phyloP scores from a whole-genome alignment of 495 filamentous ascomycete species.

The Trypethelium eluteriae region DNA sequence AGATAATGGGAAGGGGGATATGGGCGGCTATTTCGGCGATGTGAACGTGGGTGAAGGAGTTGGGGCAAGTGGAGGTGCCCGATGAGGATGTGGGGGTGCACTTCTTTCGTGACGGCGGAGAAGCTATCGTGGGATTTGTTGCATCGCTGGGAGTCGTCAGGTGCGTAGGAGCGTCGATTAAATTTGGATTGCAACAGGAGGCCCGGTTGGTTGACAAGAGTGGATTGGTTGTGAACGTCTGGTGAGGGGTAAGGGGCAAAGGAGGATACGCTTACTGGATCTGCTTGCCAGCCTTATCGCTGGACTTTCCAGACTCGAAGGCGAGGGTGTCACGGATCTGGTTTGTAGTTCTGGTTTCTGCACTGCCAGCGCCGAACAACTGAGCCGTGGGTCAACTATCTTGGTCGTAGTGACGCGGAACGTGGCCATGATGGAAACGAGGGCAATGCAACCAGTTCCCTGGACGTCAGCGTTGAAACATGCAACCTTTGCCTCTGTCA shows the following conservation, averaged over 20 bases:
- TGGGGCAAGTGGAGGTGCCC: constrained; percentile 74
- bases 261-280: constrained; percentile 54
- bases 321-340: constrained; percentile 73
- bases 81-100: constrained; percentile 75
- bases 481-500: constrained; percentile 39
- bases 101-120: constrained; percentile 56
- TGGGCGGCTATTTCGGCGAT: constrained; percentile 74
- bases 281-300: constrained; percentile 68
- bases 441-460: constrained; percentile 71
- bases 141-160: constrained; percentile 57
- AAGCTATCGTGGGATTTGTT: constrained; percentile 50
- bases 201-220: constrained; percentile 80
- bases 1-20: constrained; percentile 67
- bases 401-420: constrained; percentile 60
- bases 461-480: constrained; percentile 94
- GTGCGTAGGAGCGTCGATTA: constrained; percentile 55
- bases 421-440: constrained; percentile 70
- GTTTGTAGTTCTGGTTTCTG: constrained; percentile 79
- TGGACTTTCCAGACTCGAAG: constrained; percentile 55
- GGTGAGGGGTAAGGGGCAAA: no score
- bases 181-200: constrained; percentile 59
- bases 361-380: constrained; percentile 80
- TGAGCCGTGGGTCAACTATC: constrained; percentile 57
- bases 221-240: constrained; percentile 25
- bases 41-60: constrained; percentile 68